Percentiles rank a stretch among this genome's conserved stretches.
Conservation (phyloP, 2,329 filamentous ascomycete genomes). For the Lecanicillium sp. region DNA sequence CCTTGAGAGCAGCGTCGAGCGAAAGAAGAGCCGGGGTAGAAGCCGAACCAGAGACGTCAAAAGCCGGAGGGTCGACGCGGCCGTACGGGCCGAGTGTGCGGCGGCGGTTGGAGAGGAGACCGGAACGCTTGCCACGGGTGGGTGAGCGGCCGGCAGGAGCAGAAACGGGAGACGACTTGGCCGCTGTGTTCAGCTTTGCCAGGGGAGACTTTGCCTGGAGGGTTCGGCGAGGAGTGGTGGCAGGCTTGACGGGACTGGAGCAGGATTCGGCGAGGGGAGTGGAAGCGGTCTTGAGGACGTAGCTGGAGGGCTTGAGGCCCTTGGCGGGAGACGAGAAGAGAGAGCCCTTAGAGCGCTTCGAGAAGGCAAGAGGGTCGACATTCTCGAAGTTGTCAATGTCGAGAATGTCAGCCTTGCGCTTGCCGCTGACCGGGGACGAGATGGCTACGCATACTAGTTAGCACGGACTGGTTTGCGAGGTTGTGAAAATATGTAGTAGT, state of each 20-base stretch:
- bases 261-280: conserved; percentile 20
- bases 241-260: conserved; percentile 22
- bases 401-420: conserved; percentile 51
- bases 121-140: conserved; percentile 59
- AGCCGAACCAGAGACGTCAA: conserved; percentile 35
- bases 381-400: conserved; percentile 53
- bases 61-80: conserved; percentile 64
- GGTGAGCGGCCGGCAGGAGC: conserved; percentile 78
- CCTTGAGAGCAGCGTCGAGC: conserved; percentile 74
- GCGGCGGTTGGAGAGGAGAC: conserved; percentile 61
- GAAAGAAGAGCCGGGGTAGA: conserved; percentile 70
- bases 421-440: conserved; percentile 32
- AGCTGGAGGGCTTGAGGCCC: conserved; percentile 40
- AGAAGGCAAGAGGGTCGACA: conserved; percentile 47
- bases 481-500: conserved; percentile 1
- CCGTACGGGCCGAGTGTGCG: conserved; percentile 54
- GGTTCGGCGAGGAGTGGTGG: conserved; percentile 30
- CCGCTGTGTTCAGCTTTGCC: conserved; percentile 33
- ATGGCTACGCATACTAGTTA: conserved; percentile 28
- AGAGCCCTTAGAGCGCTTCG: conserved; percentile 51
- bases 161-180: conserved; percentile 47
- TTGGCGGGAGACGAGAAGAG: conserved; percentile 32
- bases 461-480: not conserved
- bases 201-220: conserved; percentile 47
- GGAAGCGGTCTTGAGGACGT: conserved; percentile 33